These are phyloP conservation scores for Populus alba DNA, from an alignment of 345 rosid species.

Conservation along the genomic window DNA sequence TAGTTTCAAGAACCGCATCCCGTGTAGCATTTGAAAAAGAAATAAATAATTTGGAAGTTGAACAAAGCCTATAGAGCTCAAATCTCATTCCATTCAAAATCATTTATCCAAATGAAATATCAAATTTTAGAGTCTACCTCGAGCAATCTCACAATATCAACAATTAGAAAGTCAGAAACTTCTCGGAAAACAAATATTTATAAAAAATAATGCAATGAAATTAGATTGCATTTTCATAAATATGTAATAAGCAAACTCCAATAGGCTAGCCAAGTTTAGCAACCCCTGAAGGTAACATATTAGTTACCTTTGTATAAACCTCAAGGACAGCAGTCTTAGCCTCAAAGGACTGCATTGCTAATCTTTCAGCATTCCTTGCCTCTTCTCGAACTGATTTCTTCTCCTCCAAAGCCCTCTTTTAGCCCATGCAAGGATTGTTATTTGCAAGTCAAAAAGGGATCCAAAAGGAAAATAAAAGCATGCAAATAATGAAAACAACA, in stretches of 20 bases:
- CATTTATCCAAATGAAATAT: neutral
- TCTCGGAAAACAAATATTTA: neutral
- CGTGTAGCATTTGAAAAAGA: neutral
- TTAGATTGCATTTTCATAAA: neutral
- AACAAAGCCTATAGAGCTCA: neutral
- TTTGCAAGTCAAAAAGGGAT: neutral
- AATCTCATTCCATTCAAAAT: neutral
- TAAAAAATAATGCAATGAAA: neutral
- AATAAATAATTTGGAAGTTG: neutral
- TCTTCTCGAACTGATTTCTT: slow-evolving; percentile 61
- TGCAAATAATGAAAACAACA: slow-evolving; percentile 1
- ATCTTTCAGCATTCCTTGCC: slow-evolving; percentile 66
- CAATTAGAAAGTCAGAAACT: neutral
- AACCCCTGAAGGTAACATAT: neutral
- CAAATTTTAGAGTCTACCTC: neutral
- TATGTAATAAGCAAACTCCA: neutral
- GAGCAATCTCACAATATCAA: neutral
- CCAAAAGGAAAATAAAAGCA: neutral
- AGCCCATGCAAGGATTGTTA: neutral
- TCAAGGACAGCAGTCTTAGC: slow-evolving; percentile 66
- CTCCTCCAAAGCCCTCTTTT: slow-evolving; percentile 81
- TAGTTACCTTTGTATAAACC: slow-evolving; percentile 67
- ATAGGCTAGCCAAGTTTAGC: neutral
- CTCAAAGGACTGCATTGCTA: slow-evolving; percentile 63
- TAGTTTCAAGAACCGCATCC: neutral